Percentiles rank a stretch among this genome's conserved stretches.
Evolutionary conservation across 1,284 basidiomycete genomes (phyloP).

Genomic region (Rhodotorula mucilaginosa): DNA sequence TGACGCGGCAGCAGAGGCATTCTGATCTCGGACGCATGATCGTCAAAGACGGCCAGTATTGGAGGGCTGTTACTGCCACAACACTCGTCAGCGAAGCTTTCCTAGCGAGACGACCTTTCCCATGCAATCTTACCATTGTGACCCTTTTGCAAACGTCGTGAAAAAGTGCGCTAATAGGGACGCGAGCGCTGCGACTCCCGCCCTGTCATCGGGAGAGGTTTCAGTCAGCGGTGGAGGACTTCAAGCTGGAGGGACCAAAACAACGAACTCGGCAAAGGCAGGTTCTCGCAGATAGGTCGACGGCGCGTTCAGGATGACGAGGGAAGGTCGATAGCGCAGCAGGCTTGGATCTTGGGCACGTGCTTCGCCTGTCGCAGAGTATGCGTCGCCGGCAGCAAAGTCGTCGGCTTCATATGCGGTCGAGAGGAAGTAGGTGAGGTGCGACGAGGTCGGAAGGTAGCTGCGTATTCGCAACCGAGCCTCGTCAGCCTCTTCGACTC

Average conservation of each 20-base stretch:
- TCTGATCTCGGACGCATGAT: background rate
- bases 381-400: background rate
- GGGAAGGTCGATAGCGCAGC: slow-evolving; percentile 18
- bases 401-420: slow-evolving; percentile 11
- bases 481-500: too few relatives aligned
- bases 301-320: slow-evolving; percentile 32
- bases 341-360: slow-evolving; percentile 22
- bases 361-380: background rate
- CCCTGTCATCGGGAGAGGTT: background rate
- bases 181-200: slow-evolving; percentile 27
- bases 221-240: background rate
- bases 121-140: background rate
- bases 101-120: fast-evolving
- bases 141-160: slow-evolving; percentile 9
- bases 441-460: slow-evolving; percentile 25
- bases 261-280: slow-evolving; percentile 5
- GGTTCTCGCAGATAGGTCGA: slow-evolving; percentile 25
- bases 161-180: slow-evolving; percentile 29
- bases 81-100: too few relatives aligned
- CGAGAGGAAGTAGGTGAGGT: slow-evolving; percentile 36
- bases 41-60: slow-evolving; percentile 12
- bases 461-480: slow-evolving; percentile 1
- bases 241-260: too few relatives aligned
- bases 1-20: slow-evolving; percentile 20
- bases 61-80: background rate